A percentile compares a stretch with the other conserved stretches of the same genome.
Conservation (phyloP, 108 stramenopile species). For the Nannochloropsis gaditana region DNA sequence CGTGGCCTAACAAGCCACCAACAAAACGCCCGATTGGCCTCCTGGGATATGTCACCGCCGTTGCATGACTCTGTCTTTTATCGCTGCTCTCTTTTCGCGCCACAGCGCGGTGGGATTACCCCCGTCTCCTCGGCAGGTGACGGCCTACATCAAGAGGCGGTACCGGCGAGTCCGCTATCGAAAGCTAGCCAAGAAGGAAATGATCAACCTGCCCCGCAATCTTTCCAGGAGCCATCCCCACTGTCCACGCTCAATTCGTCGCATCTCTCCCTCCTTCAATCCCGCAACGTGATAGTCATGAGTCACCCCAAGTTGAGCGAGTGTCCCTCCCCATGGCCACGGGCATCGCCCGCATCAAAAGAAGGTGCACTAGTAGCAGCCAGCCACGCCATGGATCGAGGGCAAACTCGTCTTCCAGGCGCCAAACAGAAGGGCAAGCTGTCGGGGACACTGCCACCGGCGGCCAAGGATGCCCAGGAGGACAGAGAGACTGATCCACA, state of each 20-base stretch:
- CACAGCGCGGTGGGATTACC: neutral
- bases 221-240: neutral
- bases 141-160: neutral
- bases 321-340: neutral
- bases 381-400: no score
- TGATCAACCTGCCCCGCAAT: neutral
- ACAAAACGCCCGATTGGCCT: neutral
- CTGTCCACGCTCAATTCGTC: no score
- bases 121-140: neutral
- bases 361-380: no score
- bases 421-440: no score
- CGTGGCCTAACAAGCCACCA: neutral
- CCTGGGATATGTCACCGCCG: neutral
- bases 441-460: no score
- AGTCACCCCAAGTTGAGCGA: neutral
- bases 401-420: no score
- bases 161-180: neutral
- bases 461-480: no score
- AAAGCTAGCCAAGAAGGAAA: neutral
- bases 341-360: neutral
- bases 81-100: neutral
- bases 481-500: no score
- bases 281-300: neutral
- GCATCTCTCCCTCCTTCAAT: neutral
- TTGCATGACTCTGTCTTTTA: neutral